Evolutionary conservation across 139 green algal species (phyloP), one percentile per base, ranked within the genome.

Genomic region (Micractinium conductrix): DNA sequence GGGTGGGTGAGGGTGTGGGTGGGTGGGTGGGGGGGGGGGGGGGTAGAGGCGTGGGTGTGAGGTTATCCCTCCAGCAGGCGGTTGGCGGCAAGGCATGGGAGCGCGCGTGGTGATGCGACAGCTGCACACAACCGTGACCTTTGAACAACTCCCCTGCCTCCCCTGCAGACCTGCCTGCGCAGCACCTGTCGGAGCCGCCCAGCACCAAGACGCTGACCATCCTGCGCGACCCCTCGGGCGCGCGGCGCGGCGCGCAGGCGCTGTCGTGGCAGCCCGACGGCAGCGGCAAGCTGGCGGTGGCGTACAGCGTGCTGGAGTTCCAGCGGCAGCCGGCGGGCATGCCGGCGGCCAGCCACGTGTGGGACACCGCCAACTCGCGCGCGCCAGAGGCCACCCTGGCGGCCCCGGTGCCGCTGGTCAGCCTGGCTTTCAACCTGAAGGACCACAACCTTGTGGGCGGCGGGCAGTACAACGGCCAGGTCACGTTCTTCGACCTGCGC

Each of bases 391-490:
- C 90, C 44, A 89, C 94, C 85, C 90, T 99, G 79, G 67, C 82
- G n/a, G 90, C 92, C 4, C 81, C 84, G 62, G 95, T 89, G 74
- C 95, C 97, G 87, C 92, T 98, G 74, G 93, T 92, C 79, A 94
- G 86, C 60, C 79, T 95, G 37, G 93, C 94, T 73, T 98, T 95
- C 94, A 98, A 97, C 87, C 55, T 90, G 37, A 95, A 95, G 79
- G 88, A 98, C 80, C 73, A 86, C 60, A 95, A 96, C 89, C 53
- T 98, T 1, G 43, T 99, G 1, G 93, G 93, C 7, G 93, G 85
- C 9, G 96, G 96, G 19, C 92, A 95, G 84, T 97, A 96, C 93
- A 98, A 98, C 81, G 96, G 96, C 1, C 96, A 98, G 89, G 90
- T 99, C 70, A 85, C 84, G 0, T 92, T 93, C 50, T 99, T 95